A percentile compares a stretch with the other conserved stretches of the same genome.
These are phyloP conservation scores for Akanthomyces dipterigenus DNA, from an alignment of 2,329 filamentous ascomycete genomes.

Conservation along the genomic window DNA sequence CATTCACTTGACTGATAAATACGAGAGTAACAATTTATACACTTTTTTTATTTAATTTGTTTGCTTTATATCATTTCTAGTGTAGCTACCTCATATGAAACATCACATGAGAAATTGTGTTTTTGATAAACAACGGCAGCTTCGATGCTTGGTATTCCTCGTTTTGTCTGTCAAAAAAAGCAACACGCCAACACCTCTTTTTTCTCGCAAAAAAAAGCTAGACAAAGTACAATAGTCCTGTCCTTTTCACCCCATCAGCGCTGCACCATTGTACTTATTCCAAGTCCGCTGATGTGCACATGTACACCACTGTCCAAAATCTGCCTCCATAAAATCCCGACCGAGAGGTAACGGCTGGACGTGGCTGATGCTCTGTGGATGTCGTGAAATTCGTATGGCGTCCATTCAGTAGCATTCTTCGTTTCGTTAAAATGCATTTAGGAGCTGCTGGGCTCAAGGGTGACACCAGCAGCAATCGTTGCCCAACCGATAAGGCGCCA, in stretches of 20 bases:
- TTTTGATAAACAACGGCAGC: not conserved
- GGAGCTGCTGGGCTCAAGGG: conserved; percentile 43
- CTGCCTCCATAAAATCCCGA: not conserved
- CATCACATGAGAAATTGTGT: conserved; percentile 1
- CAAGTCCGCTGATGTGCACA: not conserved
- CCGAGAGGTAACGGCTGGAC: not conserved
- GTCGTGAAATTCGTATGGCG: not conserved
- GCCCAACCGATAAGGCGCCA: conserved; percentile 94
- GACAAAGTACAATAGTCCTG: conserved; percentile 2
- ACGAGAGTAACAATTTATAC: not conserved
- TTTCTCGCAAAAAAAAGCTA: not conserved
- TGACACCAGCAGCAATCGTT: conserved; percentile 62
- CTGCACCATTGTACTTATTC: conserved; percentile 5
- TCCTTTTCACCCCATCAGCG: not conserved
- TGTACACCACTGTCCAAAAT: conserved; percentile 6
- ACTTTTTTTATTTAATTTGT: not conserved
- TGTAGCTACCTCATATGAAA: not conserved
- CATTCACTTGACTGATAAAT: no score
- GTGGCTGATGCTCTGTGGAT: not conserved
- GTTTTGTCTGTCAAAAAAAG: not conserved
- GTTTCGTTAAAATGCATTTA: conserved; percentile 21
- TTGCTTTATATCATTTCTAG: not conserved
- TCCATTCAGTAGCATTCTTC: not conserved
- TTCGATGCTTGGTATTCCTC: conserved; percentile 8
- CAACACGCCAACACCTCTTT: conserved; percentile 7